Base-by-base conservation (phyloP, 2,329 filamentous ascomycete genomes). In the Colletotrichum falcatum region DNA sequence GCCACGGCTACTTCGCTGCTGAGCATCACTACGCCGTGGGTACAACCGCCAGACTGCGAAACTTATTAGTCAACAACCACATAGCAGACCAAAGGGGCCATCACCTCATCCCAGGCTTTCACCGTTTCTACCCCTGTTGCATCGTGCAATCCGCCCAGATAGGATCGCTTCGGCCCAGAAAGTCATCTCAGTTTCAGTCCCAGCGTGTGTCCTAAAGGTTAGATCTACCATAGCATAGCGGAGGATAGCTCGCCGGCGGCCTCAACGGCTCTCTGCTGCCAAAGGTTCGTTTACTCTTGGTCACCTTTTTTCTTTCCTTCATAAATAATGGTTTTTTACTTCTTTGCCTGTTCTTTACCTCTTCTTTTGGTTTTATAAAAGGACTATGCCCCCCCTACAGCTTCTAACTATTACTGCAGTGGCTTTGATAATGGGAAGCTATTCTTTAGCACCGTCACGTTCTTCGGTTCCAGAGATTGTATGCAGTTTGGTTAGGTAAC, bases 221-320 rank as follows among this genome's bases (percentile, higher is more conserved):
- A 66, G 70, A 28, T 33, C 3, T 72, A 72, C n/a, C 14, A 46
- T n/a, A 23, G 14, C 46, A 70, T 72, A 62, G 54, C 44, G 4
- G 49, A 60, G 28, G 14, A 46, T 28, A 11, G 1, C 8, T 37
- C 18, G 1, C n/a, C 14, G 12, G 49, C 26, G 5, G 33, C 28
- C 18, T 72, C 66, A 18, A 62, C 70, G 48, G 70, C 66, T n/a
- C 14, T 39, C 30, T 72, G 66, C 66, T 72, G 66, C 28, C 18
- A 51, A 18, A 60, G 49, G 56, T 72, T 14, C 2, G 61, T 33
- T 39, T 48, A 11, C 20, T 7, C 5, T 16, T 5, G 26, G 37
- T 53, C 33, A 5, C 16, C 9, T 18, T 30, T 46, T 11, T 54
- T 39, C 39, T 9, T 37, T 18, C 16, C 9, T 37, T n/a, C n/a